Conservation (phyloP, 805 yeast species). For the Starmerella powellii region DNA sequence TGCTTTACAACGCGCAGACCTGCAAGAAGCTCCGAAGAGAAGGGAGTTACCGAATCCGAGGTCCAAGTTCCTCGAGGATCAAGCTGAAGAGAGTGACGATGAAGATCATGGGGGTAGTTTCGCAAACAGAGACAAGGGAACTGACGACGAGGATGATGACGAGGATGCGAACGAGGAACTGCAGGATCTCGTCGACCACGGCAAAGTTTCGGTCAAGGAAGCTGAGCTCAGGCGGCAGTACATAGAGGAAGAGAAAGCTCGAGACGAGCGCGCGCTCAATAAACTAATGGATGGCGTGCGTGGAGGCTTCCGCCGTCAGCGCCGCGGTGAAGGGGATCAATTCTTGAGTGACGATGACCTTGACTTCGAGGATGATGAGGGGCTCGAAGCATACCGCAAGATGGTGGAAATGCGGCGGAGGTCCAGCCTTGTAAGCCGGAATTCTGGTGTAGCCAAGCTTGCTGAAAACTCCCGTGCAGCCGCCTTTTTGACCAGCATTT, state of each 20-base stretch:
- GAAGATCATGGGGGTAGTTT: conserved; percentile 17
- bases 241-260: conserved; percentile 17
- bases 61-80: conserved; percentile 14
- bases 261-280: conserved; percentile 18
- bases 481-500: conserved; percentile 20
- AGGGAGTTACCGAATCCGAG: not conserved
- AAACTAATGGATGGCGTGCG: conserved; percentile 20
- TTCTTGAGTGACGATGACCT: conserved; percentile 12
- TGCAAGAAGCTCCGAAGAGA: not conserved
- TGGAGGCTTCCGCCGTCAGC: conserved; percentile 19
- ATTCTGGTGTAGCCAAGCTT: conserved; percentile 14
- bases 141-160: conserved; percentile 12
- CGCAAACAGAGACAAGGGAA: conserved; percentile 1
- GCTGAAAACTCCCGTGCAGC: conserved; percentile 14
- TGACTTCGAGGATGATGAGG: conserved; percentile 4
- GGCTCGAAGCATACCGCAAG: conserved; percentile 1
- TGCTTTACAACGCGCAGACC: too few species aligned
- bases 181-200: conserved; percentile 18
- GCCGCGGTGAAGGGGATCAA: conserved; percentile 8
- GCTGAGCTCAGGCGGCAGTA: conserved; percentile 9
- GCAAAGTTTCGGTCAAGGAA: conserved; percentile 3
- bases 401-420: conserved; percentile 7
- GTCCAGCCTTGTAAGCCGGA: conserved; percentile 10
- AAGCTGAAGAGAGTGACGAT: conserved; percentile 24
- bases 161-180: conserved; percentile 12